Conservation (phyloP, 2,329 filamentous ascomycete species). For the Botryotinia convoluta region DNA sequence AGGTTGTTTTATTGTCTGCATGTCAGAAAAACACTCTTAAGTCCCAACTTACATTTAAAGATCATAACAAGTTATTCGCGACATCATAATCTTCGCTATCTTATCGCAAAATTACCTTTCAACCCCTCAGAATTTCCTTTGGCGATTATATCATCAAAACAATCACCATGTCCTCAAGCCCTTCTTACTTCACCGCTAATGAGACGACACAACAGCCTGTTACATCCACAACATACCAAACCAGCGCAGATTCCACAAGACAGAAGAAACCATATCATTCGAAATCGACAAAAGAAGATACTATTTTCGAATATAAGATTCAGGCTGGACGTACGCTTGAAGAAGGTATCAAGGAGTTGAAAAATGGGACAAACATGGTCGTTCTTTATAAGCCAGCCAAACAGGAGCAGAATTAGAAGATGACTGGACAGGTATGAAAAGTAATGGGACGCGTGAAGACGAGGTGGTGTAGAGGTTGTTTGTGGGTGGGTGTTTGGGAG, state of each 20-base stretch:
- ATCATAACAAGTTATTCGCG: not conserved
- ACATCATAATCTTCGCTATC: not conserved
- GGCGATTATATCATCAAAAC: not conserved
- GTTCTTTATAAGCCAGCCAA: not conserved
- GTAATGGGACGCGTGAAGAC: not conserved
- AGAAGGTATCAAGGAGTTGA: not conserved
- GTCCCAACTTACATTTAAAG: not conserved
- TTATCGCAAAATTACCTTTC: too few relatives aligned
- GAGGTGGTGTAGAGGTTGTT: not conserved
- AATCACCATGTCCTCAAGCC: not conserved
- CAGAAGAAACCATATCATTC: not conserved
- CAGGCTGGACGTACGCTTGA: not conserved
- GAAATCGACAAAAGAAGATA: not conserved
- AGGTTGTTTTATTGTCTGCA: not conserved
- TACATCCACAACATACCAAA: not conserved
- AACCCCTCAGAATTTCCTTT: not conserved
- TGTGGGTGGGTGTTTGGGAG: not conserved
- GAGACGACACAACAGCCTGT: not conserved
- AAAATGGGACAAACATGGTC: not conserved
- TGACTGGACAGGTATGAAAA: not conserved
- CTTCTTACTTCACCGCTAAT: not conserved
- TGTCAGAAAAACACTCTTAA: not conserved
- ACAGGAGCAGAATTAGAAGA: not conserved
- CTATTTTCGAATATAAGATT: not conserved
- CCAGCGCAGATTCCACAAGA: not conserved